Evolutionary conservation across 495 filamentous ascomycete species (phyloP), one percentile per base, ranked within the genome.

Genomic region (Podospora tetraspora): DNA sequence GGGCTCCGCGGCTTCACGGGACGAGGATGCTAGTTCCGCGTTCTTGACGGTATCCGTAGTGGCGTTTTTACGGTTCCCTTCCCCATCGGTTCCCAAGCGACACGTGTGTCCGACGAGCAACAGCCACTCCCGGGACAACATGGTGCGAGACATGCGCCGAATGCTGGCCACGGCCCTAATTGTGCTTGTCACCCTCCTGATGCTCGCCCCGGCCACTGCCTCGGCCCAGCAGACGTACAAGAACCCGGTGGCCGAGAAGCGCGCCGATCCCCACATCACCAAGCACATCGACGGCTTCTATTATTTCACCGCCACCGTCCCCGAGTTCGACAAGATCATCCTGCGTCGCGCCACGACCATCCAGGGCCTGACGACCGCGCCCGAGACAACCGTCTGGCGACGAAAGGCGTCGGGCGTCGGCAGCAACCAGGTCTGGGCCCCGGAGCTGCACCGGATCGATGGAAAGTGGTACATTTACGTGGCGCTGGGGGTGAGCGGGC

Each of bases 401-500:
- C 78, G 79, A n/a, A 85, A 84, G 69, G 71, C 78, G 0, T 74
- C 72, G 3, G 72, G 74, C 19, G 79, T 85, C 24, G 86, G 82
- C 64, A 79, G 75, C 13, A 82, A 80, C 61, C 84, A 86, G 68
- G 83, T 87, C 43, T 88, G 84, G 85, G 85, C 84, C 0, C 85
- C 85, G 2, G 85, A 86, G 73, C 74, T 83, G 3, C 83, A 86
- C 66, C 79, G 79, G 62, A 78, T 86, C 43, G 76, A 82, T 62
- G 76, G 68, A 9, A 75, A 72, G 24, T 85, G 83, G 83, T 84
- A 84, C 72, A 78, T 86, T 61, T 79, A 80, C 66, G 77, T 80
- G 22, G 73, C 77, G 0, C 67, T 77, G 0, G 78, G 78, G 0
- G 73, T 72, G 1, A 43, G 66, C 21, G 68, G 70, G 21, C 64